Evolutionary conservation across 2,329 filamentous ascomycete species (phyloP).

Genomic region (Delphinella strobiligena): DNA sequence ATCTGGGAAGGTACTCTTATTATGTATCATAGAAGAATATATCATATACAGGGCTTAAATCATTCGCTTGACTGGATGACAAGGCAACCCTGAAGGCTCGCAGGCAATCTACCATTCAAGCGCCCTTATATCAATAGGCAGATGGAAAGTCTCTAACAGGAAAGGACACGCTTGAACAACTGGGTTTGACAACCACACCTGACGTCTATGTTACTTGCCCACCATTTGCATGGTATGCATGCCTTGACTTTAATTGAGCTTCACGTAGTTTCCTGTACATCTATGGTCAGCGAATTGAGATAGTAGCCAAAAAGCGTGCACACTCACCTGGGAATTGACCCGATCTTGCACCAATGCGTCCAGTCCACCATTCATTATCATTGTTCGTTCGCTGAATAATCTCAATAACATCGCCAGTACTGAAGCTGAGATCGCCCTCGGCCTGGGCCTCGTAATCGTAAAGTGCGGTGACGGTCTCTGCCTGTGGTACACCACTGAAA

Average conservation of each 20-base stretch:
- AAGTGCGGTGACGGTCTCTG: constrained; percentile 75
- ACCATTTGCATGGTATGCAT: background rate
- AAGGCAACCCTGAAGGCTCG: background rate
- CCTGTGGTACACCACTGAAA: constrained; percentile 50
- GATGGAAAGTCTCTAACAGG: no score
- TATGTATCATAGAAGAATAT: no score
- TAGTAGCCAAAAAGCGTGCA: background rate
- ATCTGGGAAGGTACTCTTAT: no score
- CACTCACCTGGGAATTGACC: constrained; percentile 88
- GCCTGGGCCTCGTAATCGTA: constrained; percentile 97
- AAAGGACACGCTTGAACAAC: background rate
- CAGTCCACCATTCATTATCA: constrained; percentile 95
- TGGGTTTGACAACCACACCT: background rate
- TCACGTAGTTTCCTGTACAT: background rate
- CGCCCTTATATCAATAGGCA: no score
- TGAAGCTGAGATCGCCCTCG: constrained; percentile 85
- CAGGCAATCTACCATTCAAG: background rate
- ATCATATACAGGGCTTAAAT: no score
- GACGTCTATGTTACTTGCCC: background rate
- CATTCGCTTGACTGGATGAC: background rate
- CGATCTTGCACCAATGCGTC: constrained; percentile 63
- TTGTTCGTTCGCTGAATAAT: constrained; percentile 74
- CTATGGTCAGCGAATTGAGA: background rate
- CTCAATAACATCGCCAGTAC: constrained; percentile 78
- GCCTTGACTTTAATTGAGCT: background rate